These are phyloP conservation scores for Tricholoma flavovirens DNA, from an alignment of 768 basidiomycete species.

Conservation along the genomic window DNA sequence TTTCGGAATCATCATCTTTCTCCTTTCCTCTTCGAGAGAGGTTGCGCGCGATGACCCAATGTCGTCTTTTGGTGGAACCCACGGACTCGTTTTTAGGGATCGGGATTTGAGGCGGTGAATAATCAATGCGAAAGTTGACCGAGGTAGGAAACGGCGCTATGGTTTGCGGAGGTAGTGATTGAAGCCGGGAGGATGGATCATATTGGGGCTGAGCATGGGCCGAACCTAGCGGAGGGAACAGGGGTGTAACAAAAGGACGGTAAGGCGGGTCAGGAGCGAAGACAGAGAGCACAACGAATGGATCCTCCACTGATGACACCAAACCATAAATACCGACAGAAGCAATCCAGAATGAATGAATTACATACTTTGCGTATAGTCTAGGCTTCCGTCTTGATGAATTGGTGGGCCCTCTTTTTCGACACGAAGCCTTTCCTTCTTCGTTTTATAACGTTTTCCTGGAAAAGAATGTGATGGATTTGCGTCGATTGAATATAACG, in stretches of 20 bases:
- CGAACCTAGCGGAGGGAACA: slow-evolving; percentile 39
- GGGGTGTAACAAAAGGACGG: slow-evolving; percentile 52
- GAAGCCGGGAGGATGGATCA: slow-evolving; percentile 18
- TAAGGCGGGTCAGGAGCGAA: slow-evolving; percentile 54
- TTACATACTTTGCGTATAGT: slow-evolving; percentile 61
- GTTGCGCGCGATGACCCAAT: slow-evolving; percentile 59
- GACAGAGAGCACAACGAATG: slow-evolving; percentile 60
- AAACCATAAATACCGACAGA: slow-evolving; percentile 3
- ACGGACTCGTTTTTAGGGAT: slow-evolving; percentile 23
- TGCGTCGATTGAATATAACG: neutral
- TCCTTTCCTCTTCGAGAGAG: slow-evolving; percentile 46
- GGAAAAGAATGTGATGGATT: neutral
- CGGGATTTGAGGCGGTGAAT: slow-evolving; percentile 16
- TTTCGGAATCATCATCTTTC: slow-evolving; percentile 45
- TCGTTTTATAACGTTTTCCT: slow-evolving; percentile 78
- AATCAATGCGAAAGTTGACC: slow-evolving; percentile 12
- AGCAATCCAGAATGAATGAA: neutral
- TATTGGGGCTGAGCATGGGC: slow-evolving; percentile 17
- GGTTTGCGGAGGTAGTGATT: slow-evolving; percentile 21
- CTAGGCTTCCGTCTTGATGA: slow-evolving; percentile 70
- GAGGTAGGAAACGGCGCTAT: slow-evolving; percentile 12
- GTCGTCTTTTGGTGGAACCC: slow-evolving; percentile 35
- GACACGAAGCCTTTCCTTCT: slow-evolving; percentile 73
- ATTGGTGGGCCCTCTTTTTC: slow-evolving; percentile 73
- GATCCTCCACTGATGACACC: slow-evolving; percentile 61